These are phyloP conservation scores for Tranzscheliella williamsii DNA, from an alignment of 1,284 basidiomycete species.

Conservation along the genomic window DNA sequence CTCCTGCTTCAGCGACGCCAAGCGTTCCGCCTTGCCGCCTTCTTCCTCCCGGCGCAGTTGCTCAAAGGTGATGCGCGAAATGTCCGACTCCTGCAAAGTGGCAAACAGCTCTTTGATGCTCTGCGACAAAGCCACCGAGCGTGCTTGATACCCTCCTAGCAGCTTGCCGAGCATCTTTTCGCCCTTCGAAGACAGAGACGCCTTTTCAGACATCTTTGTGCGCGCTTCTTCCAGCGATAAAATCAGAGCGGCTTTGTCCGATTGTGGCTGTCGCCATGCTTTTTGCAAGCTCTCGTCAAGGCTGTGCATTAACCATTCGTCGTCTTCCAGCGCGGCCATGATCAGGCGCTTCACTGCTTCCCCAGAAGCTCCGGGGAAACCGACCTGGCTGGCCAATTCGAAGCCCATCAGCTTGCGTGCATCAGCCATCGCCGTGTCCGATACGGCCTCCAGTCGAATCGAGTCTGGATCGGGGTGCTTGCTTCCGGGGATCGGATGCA, in stretches of 20 bases:
- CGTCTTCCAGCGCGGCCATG: slow-evolving; percentile 59
- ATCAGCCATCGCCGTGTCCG: slow-evolving; percentile 74
- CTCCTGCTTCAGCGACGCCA: slow-evolving; percentile 42
- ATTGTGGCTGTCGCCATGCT: slow-evolving; percentile 64
- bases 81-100: slow-evolving; percentile 26
- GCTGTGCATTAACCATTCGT: slow-evolving; percentile 63
- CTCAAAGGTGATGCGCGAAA: slow-evolving; percentile 45
- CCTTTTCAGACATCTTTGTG: slow-evolving; percentile 79
- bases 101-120: slow-evolving; percentile 27
- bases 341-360: slow-evolving; percentile 69
- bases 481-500: slow-evolving; percentile 80
- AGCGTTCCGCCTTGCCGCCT: slow-evolving; percentile 41
- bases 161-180: slow-evolving; percentile 89
- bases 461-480: slow-evolving; percentile 76
- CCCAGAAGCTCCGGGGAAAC: slow-evolving; percentile 79
- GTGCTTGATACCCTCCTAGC: slow-evolving; percentile 85
- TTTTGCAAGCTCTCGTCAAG: slow-evolving; percentile 65
- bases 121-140: slow-evolving; percentile 73
- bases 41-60: slow-evolving; percentile 44
- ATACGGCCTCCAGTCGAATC: slow-evolving; percentile 75
- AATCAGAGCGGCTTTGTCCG: slow-evolving; percentile 67
- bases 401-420: slow-evolving; percentile 76
- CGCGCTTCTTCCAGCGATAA: slow-evolving; percentile 70
- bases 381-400: slow-evolving; percentile 78
- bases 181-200: slow-evolving; percentile 76